phyloP scores from a whole-genome alignment of 176 grass and related monocot genomes.

The Phyllostachys edulis region DNA sequence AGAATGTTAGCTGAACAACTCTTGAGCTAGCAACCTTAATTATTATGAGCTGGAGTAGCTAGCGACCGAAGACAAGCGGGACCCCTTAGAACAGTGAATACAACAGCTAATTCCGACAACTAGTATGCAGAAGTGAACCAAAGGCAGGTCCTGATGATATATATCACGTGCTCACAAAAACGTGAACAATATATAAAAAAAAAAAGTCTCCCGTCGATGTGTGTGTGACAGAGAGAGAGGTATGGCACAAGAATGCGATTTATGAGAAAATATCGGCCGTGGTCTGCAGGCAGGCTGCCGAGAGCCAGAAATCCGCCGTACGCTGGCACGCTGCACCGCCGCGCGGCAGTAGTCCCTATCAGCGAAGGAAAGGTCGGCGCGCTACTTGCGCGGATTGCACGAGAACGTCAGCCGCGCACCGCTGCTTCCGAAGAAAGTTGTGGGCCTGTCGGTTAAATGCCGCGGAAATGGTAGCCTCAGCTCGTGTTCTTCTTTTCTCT shows the following conservation, averaged over 20 bases:
- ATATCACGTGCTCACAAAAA: background rate
- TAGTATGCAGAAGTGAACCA: background rate
- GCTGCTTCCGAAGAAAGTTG: background rate
- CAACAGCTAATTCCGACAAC: conserved; percentile 24
- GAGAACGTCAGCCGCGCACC: background rate
- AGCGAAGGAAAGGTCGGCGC: conserved; percentile 7
- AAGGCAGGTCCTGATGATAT: background rate
- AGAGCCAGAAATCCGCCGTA: conserved; percentile 6
- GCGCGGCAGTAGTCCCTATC: background rate
- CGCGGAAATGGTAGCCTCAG: background rate
- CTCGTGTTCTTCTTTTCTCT: background rate
- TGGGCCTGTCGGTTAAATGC: background rate
- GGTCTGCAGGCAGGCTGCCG: background rate
- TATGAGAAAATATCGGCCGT: conserved; percentile 13
- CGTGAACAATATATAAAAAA: background rate
- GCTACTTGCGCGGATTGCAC: background rate
- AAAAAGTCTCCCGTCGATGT: background rate
- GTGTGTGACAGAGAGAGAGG: background rate
- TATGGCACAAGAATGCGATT: background rate
- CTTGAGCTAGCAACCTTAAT: background rate
- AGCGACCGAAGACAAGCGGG: background rate
- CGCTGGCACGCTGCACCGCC: conserved; percentile 7
- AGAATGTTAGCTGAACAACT: background rate
- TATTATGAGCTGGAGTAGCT: conserved; percentile 25
- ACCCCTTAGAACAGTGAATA: background rate